Conservation (phyloP, 1,139 yeast genomes). For the Komagataea norvegica region DNA sequence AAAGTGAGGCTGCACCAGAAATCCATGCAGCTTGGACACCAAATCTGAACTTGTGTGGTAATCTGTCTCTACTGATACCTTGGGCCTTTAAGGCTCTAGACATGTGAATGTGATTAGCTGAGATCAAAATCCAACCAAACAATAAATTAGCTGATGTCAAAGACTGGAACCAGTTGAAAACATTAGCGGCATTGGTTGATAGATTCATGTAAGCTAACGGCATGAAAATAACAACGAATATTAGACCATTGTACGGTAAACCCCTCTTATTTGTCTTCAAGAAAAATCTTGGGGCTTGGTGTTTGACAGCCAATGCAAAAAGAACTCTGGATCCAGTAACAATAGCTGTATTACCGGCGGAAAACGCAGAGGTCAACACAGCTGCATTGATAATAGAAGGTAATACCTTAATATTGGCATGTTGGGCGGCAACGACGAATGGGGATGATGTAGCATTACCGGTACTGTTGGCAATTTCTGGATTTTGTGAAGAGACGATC, state of each 20-base stretch:
- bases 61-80: slow-evolving; percentile 34
- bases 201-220: slow-evolving; percentile 38
- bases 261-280: slow-evolving; percentile 40
- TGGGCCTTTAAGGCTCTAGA: slow-evolving; percentile 37
- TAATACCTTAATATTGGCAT: slow-evolving; percentile 43
- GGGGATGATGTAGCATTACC: slow-evolving; percentile 52
- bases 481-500: slow-evolving; percentile 43
- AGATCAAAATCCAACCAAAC: slow-evolving; percentile 27
- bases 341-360: slow-evolving; percentile 44
- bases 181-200: slow-evolving; percentile 29
- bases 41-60: slow-evolving; percentile 31
- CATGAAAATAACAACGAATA: slow-evolving; percentile 28
- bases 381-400: slow-evolving; percentile 48
- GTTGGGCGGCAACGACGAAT: slow-evolving; percentile 47
- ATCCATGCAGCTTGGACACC: slow-evolving; percentile 33
- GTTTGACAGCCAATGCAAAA: slow-evolving; percentile 43
- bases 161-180: slow-evolving; percentile 30
- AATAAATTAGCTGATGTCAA: slow-evolving; percentile 16
- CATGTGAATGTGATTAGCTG: slow-evolving; percentile 34
- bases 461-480: slow-evolving; percentile 34
- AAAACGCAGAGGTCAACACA: slow-evolving; percentile 47
- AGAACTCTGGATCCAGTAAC: slow-evolving; percentile 41
- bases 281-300: slow-evolving; percentile 44
- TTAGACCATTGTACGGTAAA: slow-evolving; percentile 39
- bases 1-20: slow-evolving; percentile 32